Evolutionary conservation across 2,329 filamentous ascomycete genomes (phyloP).

Genomic region (Aureobasidium namibiae): DNA sequence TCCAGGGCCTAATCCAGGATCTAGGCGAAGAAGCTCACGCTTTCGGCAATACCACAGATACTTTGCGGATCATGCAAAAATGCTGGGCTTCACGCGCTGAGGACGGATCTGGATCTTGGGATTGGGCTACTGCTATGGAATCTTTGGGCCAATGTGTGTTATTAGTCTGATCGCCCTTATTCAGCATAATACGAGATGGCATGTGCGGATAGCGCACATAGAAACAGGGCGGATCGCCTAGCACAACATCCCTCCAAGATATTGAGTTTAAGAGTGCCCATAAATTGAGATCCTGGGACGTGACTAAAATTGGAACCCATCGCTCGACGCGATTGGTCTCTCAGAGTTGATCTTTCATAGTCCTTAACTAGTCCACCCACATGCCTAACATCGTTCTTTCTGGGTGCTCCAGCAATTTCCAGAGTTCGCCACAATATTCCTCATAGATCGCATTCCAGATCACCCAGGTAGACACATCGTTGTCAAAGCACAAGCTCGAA

Average conservation of each 20-base stretch:
- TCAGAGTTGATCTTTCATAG: no score
- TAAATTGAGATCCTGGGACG: no score
- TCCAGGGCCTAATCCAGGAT: not conserved
- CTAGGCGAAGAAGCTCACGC: constrained; percentile 10
- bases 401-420: not conserved
- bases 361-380: not conserved
- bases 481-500: not conserved
- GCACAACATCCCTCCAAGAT: no score
- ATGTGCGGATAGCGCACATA: not conserved
- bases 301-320: no score
- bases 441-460: not conserved
- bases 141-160: not conserved
- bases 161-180: not conserved
- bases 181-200: not conserved
- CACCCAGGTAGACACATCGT: not conserved
- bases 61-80: constrained; percentile 1
- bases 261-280: no score
- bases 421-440: not conserved
- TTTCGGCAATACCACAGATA: constrained; percentile 7
- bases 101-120: not conserved
- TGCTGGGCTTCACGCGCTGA: not conserved
- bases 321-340: no score
- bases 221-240: no score
- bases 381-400: not conserved
- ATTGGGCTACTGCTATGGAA: constrained; percentile 6